Evolutionary conservation across 805 yeast genomes (phyloP), one percentile per base, ranked within the genome.

Genomic region (Yamadazyma scolyti): DNA sequence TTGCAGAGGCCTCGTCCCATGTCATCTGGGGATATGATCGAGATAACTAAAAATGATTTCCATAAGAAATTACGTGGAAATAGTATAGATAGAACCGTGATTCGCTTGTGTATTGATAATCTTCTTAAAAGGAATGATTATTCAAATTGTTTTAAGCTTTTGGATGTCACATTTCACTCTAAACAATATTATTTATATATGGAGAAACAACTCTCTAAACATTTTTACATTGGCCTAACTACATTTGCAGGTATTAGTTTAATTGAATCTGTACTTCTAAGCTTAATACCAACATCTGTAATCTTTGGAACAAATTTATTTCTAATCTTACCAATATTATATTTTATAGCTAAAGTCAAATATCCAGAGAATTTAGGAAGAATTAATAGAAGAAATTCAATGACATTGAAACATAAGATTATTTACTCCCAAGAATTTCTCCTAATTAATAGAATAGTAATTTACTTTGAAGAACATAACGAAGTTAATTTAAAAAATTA

Each of bases 391-490:
- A 32, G 72, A 23, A 50, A 51, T 5, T 59, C 67, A 31, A 56
- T 52, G 10, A 42, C 50, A 2, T 20, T 46, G 5, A 23, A 47
- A 15, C 44, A 57, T 35, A 56, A 61, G 11, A 42, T 44, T 16
- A 25, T 47, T 6, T 63, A 61, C 33, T 44, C 48, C 7, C 53
- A 54, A 8, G 71, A 65, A 36, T 39, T 64, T 6, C 25, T 50
- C 4, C 33, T 47, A 6, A 48, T 60, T 9, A 61, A 62, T 37
- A 50, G 53, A 30, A 53, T 66, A 16, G 48, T 67, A 33, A 53
- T 56, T 6, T 58, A 61, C 34, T 67, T 58, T 32, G 72, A 68
- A 40, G 73, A 68, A 46, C 50, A 55, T 36, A 57, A 56, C 34
- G 73, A 68, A 33, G 44, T 62, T 23, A 68, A 65, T 32, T 47